Conservation (phyloP, 495 filamentous ascomycete genomes). For the Rusavskia elegans region DNA sequence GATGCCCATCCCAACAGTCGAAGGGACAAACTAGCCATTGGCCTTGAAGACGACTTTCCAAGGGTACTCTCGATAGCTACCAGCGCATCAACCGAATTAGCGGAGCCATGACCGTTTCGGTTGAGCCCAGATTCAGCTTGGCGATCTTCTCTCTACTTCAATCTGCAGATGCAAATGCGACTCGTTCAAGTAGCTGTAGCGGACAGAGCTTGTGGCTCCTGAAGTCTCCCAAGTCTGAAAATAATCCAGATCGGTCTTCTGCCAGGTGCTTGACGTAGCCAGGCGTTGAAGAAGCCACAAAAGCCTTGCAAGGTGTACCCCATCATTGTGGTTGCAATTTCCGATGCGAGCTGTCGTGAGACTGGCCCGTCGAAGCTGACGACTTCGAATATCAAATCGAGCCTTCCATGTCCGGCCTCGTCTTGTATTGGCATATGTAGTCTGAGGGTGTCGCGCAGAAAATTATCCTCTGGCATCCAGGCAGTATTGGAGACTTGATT, state of each 20-base stretch:
- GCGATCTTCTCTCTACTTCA: too few species aligned
- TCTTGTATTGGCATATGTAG: neutral
- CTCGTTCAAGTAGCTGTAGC: neutral
- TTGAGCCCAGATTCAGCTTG: too few species aligned
- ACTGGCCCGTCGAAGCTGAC: neutral
- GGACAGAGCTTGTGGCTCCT: neutral
- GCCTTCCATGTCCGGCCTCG: neutral
- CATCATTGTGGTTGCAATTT: neutral
- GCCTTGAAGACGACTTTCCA: too few species aligned
- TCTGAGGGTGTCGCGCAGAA: neutral
- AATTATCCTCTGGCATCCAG: neutral
- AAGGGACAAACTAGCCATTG: too few species aligned
- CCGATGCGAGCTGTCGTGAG: neutral
- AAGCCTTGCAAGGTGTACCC: neutral
- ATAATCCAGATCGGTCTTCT: neutral
- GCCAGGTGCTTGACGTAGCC: neutral
- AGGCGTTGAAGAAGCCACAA: neutral
- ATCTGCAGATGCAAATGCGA: too few species aligned
- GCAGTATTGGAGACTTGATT: neutral
- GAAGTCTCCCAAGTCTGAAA: neutral
- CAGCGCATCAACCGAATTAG: too few species aligned
- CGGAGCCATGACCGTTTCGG: too few species aligned
- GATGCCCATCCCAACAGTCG: too few species aligned
- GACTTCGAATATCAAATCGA: neutral
- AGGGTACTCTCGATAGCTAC: too few species aligned